A percentile compares a stretch with the other conserved stretches of the same genome.
Evolutionary conservation across 805 yeast species (phyloP).

Genomic region (Candida morakotiae): DNA sequence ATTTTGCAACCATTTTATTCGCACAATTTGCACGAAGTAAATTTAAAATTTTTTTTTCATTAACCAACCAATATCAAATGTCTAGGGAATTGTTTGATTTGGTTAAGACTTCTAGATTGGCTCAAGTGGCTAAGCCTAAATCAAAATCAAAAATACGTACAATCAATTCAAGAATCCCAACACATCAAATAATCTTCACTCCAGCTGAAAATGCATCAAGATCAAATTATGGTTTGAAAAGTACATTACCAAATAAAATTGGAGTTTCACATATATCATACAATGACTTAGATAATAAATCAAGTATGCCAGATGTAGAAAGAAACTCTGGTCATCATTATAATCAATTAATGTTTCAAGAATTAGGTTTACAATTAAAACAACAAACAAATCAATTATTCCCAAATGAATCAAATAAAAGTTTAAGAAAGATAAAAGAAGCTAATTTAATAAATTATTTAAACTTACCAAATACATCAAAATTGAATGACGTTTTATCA

Average conservation of each 20-base stretch:
- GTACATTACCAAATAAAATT: constrained; percentile 59
- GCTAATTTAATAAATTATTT: constrained; percentile 29
- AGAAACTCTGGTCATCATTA: constrained; percentile 55
- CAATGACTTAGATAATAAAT: constrained; percentile 64
- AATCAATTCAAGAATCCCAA: constrained; percentile 40
- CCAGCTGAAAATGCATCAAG: constrained; percentile 59
- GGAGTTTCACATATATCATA: constrained; percentile 57
- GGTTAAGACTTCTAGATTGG: constrained; percentile 37
- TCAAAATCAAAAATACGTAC: constrained; percentile 25
- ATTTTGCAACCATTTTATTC: not conserved
- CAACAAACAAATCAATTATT: constrained; percentile 40
- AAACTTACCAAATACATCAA: constrained; percentile 25
- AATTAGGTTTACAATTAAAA: constrained; percentile 52
- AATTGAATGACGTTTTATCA: constrained; percentile 23
- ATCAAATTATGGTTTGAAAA: constrained; percentile 75
- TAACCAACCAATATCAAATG: constrained; percentile 1
- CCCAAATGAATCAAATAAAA: constrained; percentile 24
- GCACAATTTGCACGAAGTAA: not conserved
- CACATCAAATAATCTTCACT: constrained; percentile 71
- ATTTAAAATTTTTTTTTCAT: not conserved
- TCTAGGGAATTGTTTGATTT: constrained; percentile 25
- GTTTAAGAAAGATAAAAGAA: constrained; percentile 13
- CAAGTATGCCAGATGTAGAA: constrained; percentile 69
- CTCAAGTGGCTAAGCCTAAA: constrained; percentile 43
- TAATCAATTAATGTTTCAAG: constrained; percentile 64